These are phyloP conservation scores for Zarea fungicola DNA, from an alignment of 2,329 filamentous ascomycete genomes.

Conservation along the genomic window DNA sequence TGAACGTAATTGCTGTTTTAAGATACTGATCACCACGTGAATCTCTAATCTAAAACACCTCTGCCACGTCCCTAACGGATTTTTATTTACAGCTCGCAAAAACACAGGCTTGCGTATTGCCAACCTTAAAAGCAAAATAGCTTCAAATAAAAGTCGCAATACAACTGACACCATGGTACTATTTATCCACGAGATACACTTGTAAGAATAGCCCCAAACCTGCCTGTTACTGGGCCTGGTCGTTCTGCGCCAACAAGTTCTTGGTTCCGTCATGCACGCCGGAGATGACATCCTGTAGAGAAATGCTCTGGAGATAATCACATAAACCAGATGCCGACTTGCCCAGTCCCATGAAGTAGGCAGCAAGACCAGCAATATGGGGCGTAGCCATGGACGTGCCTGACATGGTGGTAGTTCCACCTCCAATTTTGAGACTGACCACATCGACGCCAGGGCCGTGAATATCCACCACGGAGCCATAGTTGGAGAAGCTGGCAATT, in stretches of 20 bases:
- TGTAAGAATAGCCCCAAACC: too few relatives aligned
- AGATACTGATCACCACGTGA: too few relatives aligned
- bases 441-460: slow-evolving; percentile 1
- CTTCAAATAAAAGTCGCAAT: too few relatives aligned
- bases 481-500: slow-evolving; percentile 38
- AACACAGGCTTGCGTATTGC: too few relatives aligned
- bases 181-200: too few relatives aligned
- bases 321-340: neutral
- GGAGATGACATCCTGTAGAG: neutral
- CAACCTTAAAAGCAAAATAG: too few relatives aligned
- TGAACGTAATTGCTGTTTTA: too few relatives aligned
- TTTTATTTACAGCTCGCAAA: too few relatives aligned
- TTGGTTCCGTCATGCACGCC: neutral
- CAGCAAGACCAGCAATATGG: slow-evolving; percentile 34
- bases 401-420: slow-evolving; percentile 25
- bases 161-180: too few relatives aligned
- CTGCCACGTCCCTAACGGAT: too few relatives aligned
- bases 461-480: slow-evolving; percentile 48
- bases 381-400: slow-evolving; percentile 45
- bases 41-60: too few relatives aligned
- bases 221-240: neutral
- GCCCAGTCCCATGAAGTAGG: slow-evolving; percentile 12
- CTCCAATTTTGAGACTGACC: neutral
- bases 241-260: slow-evolving; percentile 10
- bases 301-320: neutral